Percentiles rank a stretch among this genome's conserved stretches.
Evolutionary conservation across 495 filamentous ascomycete species (phyloP).

Genomic region (Thermochaetoides thermophila): DNA sequence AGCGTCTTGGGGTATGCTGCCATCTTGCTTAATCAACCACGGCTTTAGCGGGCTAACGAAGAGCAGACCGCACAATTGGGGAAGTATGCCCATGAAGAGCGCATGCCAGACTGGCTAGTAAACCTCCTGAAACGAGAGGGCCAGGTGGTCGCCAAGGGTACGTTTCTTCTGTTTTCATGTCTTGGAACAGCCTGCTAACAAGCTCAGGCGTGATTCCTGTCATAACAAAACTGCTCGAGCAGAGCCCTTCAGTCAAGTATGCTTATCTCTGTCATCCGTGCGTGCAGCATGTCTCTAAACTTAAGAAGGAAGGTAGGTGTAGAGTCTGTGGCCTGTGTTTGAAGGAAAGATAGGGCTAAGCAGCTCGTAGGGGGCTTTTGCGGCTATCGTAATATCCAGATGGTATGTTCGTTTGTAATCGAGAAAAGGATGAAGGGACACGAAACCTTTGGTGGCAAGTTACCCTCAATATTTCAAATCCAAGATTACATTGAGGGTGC

Average conservation of each 20-base stretch:
- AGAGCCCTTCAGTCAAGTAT: constrained; percentile 45
- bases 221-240: constrained; percentile 53
- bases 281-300: constrained; percentile 69
- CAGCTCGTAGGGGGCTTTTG: constrained; percentile 69
- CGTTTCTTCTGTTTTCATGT: constrained; percentile 19
- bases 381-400: constrained; percentile 96
- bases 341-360: too few relatives aligned
- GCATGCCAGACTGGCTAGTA: constrained; percentile 73
- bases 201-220: constrained; percentile 54
- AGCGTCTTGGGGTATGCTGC: constrained; percentile 17
- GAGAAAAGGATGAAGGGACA: constrained; percentile 39
- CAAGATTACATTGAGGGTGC: constrained; percentile 83
- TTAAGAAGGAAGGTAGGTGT: constrained; percentile 48
- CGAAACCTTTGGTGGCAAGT: constrained; percentile 40
- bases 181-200: not conserved
- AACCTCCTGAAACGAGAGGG: constrained; percentile 51
- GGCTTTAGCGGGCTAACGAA: not conserved
- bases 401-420: constrained; percentile 70
- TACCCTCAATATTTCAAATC: constrained; percentile 70
- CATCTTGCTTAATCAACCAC: not conserved
- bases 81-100: constrained; percentile 69
- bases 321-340: too few relatives aligned
- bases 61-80: constrained; percentile 52
- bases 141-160: constrained; percentile 39
- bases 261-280: constrained; percentile 69